phyloP scores from a whole-genome alignment of 2,329 filamentous ascomycete species.

The Monilinia fructigena region DNA sequence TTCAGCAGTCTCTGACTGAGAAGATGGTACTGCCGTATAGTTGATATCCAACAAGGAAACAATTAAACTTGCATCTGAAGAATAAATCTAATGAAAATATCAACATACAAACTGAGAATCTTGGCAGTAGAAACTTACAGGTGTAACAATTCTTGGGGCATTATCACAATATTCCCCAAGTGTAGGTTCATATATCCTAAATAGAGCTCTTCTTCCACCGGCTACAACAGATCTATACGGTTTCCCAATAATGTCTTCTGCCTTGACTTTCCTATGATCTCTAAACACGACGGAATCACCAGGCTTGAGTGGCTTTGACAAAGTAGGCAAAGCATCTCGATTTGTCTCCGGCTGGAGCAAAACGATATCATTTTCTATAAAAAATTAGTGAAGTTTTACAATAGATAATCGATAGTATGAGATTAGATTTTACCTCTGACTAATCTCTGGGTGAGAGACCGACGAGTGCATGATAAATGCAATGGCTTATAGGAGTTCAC shows the following conservation, averaged over 20 bases:
- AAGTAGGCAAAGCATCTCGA: conserved; percentile 30
- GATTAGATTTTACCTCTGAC: conserved; percentile 10
- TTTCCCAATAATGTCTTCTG: conserved; percentile 42
- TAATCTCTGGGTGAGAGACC: conserved; percentile 9
- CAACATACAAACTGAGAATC: background rate
- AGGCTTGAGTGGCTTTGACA: conserved; percentile 45
- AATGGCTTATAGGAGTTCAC: background rate
- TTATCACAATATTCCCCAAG: conserved; percentile 67
- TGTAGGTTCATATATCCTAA: conserved; percentile 58
- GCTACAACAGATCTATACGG: conserved; percentile 28
- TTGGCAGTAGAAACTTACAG: conserved; percentile 49
- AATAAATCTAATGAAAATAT: conserved; percentile 58
- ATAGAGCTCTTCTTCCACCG: conserved; percentile 31
- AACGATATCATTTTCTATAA: conserved; percentile 34
- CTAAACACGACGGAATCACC: conserved; percentile 33
- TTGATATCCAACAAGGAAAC: conserved; percentile 76
- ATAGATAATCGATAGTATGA: background rate
- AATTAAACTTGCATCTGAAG: conserved; percentile 71
- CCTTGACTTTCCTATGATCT: conserved; percentile 37
- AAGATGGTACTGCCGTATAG: background rate
- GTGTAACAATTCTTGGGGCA: conserved; percentile 71
- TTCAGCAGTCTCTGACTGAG: conserved; percentile 41
- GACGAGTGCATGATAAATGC: background rate
- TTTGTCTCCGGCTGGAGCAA: conserved; percentile 32
- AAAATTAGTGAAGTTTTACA: background rate